Percentiles rank a stretch among this genome's conserved stretches.
These are phyloP conservation scores for Erysimum cheiri DNA, from an alignment of 441 rosid species.

Conservation along the genomic window DNA sequence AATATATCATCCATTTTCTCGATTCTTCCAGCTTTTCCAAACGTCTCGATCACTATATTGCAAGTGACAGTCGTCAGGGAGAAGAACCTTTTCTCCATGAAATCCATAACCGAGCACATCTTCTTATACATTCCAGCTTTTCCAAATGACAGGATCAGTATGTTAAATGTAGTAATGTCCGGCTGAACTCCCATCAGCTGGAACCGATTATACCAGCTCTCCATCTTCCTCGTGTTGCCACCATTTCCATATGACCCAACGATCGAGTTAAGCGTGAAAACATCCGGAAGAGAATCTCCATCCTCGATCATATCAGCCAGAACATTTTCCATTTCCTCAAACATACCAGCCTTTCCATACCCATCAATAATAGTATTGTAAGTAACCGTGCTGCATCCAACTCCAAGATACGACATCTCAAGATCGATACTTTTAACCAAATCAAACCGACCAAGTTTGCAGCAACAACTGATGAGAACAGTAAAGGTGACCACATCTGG, in stretches of 20 bases:
- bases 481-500: slow-evolving; percentile 81
- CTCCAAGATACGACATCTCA: slow-evolving; percentile 78
- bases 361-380: slow-evolving; percentile 74
- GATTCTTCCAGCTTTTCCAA: slow-evolving; percentile 67
- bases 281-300: slow-evolving; percentile 65
- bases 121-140: slow-evolving; percentile 64
- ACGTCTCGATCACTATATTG: slow-evolving; percentile 67
- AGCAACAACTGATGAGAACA: slow-evolving; percentile 62
- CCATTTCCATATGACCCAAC: slow-evolving; percentile 69
- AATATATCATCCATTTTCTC: slow-evolving; percentile 72
- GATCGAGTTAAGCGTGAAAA: slow-evolving; percentile 74
- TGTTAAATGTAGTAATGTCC: slow-evolving; percentile 71
- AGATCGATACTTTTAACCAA: slow-evolving; percentile 53
- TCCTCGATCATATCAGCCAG: slow-evolving; percentile 72
- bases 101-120: slow-evolving; percentile 66
- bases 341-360: slow-evolving; percentile 77
- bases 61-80: slow-evolving; percentile 59
- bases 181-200: slow-evolving; percentile 75
- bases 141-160: slow-evolving; percentile 71
- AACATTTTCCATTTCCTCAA: slow-evolving; percentile 69
- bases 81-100: slow-evolving; percentile 74
- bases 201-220: slow-evolving; percentile 74
- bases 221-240: slow-evolving; percentile 65
- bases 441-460: slow-evolving; percentile 58
- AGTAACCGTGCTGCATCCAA: slow-evolving; percentile 62